Percentiles rank a stretch among this genome's conserved stretches.
Conservation (phyloP, 805 yeast species). For the Spathaspora girioi region DNA sequence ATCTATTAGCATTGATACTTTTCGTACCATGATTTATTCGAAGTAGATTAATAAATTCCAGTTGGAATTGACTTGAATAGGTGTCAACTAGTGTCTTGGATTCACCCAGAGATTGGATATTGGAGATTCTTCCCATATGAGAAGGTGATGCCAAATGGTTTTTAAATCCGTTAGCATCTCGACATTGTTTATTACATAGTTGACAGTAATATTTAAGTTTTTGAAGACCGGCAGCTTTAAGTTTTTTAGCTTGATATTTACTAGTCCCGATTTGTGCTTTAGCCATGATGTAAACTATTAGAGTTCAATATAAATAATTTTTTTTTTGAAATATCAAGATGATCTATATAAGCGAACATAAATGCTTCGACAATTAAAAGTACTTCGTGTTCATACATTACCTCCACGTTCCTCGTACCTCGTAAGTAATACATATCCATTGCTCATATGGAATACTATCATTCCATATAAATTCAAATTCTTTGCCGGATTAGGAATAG, state of each 20-base stretch:
- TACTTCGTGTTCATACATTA: not conserved
- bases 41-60: slow-evolving; percentile 61
- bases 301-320: not conserved
- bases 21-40: slow-evolving; percentile 78
- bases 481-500: slow-evolving; percentile 20
- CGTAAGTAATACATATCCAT: slow-evolving; percentile 20
- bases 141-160: slow-evolving; percentile 83
- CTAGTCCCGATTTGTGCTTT: slow-evolving; percentile 44
- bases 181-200: slow-evolving; percentile 86
- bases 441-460: slow-evolving; percentile 22
- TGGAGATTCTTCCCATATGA: slow-evolving; percentile 56
- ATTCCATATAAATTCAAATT: slow-evolving; percentile 26
- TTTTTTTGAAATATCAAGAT: not conserved
- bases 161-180: slow-evolving; percentile 94
- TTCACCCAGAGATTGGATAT: slow-evolving; percentile 32
- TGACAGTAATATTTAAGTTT: slow-evolving; percentile 87
- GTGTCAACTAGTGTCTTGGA: slow-evolving; percentile 50
- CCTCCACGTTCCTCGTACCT: slow-evolving; percentile 34
- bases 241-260: slow-evolving; percentile 67
- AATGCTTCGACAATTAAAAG: not conserved
- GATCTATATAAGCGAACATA: not conserved
- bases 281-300: slow-evolving; percentile 13
- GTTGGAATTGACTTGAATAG: slow-evolving; percentile 57
- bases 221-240: slow-evolving; percentile 83
- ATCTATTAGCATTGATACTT: slow-evolving; percentile 71